Base-by-base conservation (phyloP, 2,329 filamentous ascomycete species). In the Tolypocladium inflatum region DNA sequence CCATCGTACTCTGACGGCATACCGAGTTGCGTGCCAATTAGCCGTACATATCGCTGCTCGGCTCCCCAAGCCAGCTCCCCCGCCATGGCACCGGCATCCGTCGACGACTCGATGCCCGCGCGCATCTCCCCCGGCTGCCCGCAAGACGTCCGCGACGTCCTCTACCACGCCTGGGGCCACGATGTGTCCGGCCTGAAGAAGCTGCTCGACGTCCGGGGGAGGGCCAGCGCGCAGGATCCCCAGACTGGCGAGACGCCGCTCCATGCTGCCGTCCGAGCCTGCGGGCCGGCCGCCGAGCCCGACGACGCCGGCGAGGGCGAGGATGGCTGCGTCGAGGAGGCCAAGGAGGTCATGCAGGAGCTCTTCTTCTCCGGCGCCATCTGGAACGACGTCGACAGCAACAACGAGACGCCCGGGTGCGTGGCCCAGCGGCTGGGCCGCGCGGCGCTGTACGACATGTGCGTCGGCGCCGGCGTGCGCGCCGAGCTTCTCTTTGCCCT, bases 341-440 rank as follows among this genome's bases (percentile, higher is more conserved):
- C 86, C 3, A 80, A 81, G 57, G 83, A 85, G 56, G 87, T 87
- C 0, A 77, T 97, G 5, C 82, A 83, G 64, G 83, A 94, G 67
- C 80, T 97, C 9, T 85, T 97, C 60, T 82, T 92, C 67, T 88
- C 89, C 64, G 94, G 94, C 38, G 94, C 91, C 13, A 97, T 97
- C 65, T 99, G 94, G 94, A 99, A 99, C 75, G 92, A 97, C 70
- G 78, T 97, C 58, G 91, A 97, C 71, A 75, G 79, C 63, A 87
- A 90, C 65, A 83, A 91, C 66, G 93, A 97, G 78, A 97, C 94
- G 3, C 91, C 94, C 0, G 94, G 91, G 9, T 97, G 93, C 70
- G 77, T 97, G 50, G 94, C 94, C 10, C 78, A 80, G 59, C 76
- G 84, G 33, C 70, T 97, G 30, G 87, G 88, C 0, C 77, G 89